These are phyloP conservation scores for Ceratocystis harringtonii DNA, from an alignment of 2,329 filamentous ascomycete genomes.

Conservation along the genomic window DNA sequence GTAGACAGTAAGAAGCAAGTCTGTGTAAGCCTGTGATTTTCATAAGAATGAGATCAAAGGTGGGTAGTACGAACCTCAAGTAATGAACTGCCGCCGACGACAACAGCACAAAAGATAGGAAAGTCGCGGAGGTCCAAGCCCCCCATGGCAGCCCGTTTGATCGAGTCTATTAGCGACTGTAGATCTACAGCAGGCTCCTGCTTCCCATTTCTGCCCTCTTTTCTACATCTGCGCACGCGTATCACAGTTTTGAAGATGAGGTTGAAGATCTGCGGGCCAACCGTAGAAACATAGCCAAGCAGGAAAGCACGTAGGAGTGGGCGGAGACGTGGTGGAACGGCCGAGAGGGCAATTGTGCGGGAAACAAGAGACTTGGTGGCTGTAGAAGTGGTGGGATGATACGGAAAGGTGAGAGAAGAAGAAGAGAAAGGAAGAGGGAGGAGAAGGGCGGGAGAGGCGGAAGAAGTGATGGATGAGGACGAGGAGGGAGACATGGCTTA, in stretches of 20 bases:
- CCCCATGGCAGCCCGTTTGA: conserved; percentile 29
- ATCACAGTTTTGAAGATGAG: conserved; percentile 37
- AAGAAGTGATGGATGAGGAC: conserved; percentile 3
- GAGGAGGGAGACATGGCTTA: neutral
- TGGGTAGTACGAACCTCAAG: conserved; percentile 32
- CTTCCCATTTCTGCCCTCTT: conserved; percentile 14
- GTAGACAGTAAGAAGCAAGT: neutral
- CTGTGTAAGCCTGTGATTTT: neutral
- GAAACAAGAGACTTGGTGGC: conserved; percentile 13
- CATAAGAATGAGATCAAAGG: neutral
- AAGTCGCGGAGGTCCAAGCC: conserved; percentile 43
- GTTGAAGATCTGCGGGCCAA: conserved; percentile 41
- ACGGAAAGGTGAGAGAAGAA: neutral
- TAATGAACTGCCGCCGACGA: conserved; percentile 46
- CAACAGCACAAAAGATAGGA: conserved; percentile 45
- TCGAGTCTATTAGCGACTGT: conserved; percentile 4
- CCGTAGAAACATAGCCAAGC: conserved; percentile 44
- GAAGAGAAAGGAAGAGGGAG: neutral
- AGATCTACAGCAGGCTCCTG: neutral
- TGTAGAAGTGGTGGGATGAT: neutral
- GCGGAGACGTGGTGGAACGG: conserved; percentile 36
- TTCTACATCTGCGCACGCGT: conserved; percentile 22
- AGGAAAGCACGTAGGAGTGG: conserved; percentile 45
- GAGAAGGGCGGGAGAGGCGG: neutral
- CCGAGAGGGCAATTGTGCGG: conserved; percentile 19